Percentiles rank a stretch among this genome's conserved stretches.
Conservation (phyloP, 768 basidiomycete genomes). For the Suillus americanus region DNA sequence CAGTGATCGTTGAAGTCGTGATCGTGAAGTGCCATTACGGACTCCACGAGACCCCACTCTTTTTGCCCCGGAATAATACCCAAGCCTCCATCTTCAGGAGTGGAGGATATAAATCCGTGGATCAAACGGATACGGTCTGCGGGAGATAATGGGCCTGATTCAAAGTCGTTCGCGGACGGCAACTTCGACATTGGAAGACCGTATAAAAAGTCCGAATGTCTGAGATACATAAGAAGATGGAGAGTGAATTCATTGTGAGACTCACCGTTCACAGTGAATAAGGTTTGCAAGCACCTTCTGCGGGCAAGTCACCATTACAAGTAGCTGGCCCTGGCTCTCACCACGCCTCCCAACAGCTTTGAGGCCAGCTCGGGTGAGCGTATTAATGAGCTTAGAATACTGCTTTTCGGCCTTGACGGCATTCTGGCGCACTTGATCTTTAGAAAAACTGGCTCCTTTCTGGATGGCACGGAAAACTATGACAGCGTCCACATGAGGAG, state of each 20-base stretch:
- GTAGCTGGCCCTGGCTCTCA: slow-evolving; percentile 70
- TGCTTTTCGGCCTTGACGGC: slow-evolving; percentile 66
- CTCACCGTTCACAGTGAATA: slow-evolving; percentile 74
- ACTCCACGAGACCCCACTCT: slow-evolving; percentile 80
- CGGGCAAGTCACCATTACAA: slow-evolving; percentile 76
- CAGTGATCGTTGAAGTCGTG: slow-evolving; percentile 76
- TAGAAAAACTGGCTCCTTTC: slow-evolving; percentile 42
- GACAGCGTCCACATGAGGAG: slow-evolving; percentile 70
- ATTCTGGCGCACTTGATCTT: slow-evolving; percentile 61
- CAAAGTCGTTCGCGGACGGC: slow-evolving; percentile 40
- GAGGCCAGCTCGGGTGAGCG: slow-evolving; percentile 62
- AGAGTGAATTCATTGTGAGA: slow-evolving; percentile 3
- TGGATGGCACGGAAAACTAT: slow-evolving; percentile 63
- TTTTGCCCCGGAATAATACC: slow-evolving; percentile 72
- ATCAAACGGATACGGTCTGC: slow-evolving; percentile 84
- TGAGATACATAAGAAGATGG: slow-evolving; percentile 23
- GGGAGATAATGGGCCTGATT: slow-evolving; percentile 49
- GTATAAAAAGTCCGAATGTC: slow-evolving; percentile 75
- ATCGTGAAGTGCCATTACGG: slow-evolving; percentile 84
- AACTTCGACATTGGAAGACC: slow-evolving; percentile 62
- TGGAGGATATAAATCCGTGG: slow-evolving; percentile 68
- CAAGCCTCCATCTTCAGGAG: slow-evolving; percentile 75
- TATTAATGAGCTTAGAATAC: slow-evolving; percentile 62
- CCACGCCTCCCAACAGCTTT: slow-evolving; percentile 75
- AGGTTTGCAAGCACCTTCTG: slow-evolving; percentile 59